These are phyloP conservation scores for Trichoderma polysporum DNA, from an alignment of 2,329 filamentous ascomycete species.

Conservation along the genomic window DNA sequence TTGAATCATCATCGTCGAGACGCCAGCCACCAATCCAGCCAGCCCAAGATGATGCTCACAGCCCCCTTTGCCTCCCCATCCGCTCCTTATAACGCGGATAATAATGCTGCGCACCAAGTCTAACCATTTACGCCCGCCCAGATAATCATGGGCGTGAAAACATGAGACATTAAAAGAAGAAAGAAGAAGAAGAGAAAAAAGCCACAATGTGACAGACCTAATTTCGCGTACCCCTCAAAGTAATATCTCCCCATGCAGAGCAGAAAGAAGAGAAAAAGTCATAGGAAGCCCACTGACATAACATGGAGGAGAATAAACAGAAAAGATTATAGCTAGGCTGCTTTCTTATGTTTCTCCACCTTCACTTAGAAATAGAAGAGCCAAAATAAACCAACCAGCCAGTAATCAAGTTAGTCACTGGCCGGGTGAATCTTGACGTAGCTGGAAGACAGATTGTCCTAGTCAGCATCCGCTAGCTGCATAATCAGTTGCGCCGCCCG, in stretches of 20 bases:
- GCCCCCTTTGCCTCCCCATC: background rate
- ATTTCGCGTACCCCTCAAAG: background rate
- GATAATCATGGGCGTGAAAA: background rate
- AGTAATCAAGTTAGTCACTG: background rate
- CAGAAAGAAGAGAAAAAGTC: no score
- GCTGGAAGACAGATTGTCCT: slow-evolving; percentile 22
- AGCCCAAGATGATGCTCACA: background rate
- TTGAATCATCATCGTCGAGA: background rate
- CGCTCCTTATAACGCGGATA: background rate
- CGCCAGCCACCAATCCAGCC: background rate
- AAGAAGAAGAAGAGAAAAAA: background rate
- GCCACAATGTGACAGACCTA: background rate
- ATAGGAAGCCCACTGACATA: background rate
- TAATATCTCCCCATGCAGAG: background rate
- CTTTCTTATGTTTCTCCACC: background rate
- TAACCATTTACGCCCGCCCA: slow-evolving; percentile 14
- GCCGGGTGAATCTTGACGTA: background rate
- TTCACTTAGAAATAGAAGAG: background rate
- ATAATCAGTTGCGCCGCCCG: slow-evolving; percentile 90
- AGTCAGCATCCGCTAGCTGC: slow-evolving; percentile 81
- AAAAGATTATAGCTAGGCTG: background rate
- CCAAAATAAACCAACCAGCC: background rate
- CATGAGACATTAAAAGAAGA: background rate
- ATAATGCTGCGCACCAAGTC: slow-evolving; percentile 1
- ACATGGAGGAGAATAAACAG: background rate